These are phyloP conservation scores for Leccinum sublutescens DNA, from an alignment of 768 basidiomycete genomes.

Conservation along the genomic window DNA sequence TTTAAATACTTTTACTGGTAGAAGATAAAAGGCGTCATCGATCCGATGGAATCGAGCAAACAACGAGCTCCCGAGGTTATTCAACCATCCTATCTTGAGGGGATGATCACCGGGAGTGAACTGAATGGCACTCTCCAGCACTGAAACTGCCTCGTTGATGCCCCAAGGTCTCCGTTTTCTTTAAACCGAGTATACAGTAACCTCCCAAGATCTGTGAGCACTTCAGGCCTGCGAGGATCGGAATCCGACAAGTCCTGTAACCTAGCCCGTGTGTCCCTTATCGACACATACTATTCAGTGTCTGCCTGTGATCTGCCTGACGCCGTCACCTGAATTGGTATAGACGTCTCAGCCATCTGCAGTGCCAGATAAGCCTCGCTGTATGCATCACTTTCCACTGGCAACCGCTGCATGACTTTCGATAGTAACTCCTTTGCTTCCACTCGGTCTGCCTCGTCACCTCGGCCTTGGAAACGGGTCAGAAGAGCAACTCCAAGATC, in stretches of 20 bases:
- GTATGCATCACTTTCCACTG: not conserved
- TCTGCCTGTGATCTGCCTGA: not conserved
- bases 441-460: not conserved
- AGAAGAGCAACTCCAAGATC: not conserved
- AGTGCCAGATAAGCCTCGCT: not conserved
- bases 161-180: not conserved
- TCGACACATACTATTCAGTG: not conserved
- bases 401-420: not conserved
- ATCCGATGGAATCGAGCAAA: not conserved
- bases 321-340: not conserved
- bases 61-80: not conserved
- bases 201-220: not conserved
- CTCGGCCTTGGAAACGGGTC: not conserved
- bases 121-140: not conserved
- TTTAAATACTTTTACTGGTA: not conserved
- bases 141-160: not conserved
- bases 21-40: not conserved
- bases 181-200: not conserved
- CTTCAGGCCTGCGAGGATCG: not conserved
- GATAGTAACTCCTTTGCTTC: not conserved
- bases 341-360: not conserved
- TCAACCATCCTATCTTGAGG: not conserved
- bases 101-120: not conserved
- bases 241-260: not conserved
- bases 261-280: not conserved